phyloP scores from a whole-genome alignment of 1,139 yeast genomes.

The Candida pseudoviswanathii region DNA sequence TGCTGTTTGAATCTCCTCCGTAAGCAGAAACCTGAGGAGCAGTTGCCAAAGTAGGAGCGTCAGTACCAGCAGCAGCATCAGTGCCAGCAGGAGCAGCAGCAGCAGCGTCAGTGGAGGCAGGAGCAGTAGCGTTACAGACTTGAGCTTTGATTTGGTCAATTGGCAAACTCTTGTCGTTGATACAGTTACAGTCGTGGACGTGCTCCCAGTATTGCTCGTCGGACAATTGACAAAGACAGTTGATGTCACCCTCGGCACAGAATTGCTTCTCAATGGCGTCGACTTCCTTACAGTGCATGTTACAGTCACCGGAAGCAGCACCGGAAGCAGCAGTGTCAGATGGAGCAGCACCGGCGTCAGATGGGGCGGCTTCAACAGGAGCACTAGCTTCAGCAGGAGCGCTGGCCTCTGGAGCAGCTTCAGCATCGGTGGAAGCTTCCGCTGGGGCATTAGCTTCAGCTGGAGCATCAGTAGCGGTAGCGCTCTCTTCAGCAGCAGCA shows the following conservation, averaged over 20 bases:
- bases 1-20: background rate
- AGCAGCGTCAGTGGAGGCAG: background rate
- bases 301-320: background rate
- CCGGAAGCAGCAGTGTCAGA: background rate
- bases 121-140: slow-evolving; percentile 1
- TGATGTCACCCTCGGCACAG: background rate
- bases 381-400: background rate
- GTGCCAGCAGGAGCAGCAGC: background rate
- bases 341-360: background rate
- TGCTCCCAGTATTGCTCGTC: slow-evolving; percentile 3
- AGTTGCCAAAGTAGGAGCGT: background rate
- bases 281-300: slow-evolving; percentile 3
- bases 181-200: slow-evolving; percentile 5
- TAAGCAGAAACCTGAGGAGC: background rate
- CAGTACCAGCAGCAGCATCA: background rate
- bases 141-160: slow-evolving; percentile 3
- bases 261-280: background rate
- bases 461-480: background rate
- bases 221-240: slow-evolving; percentile 1
- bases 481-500: slow-evolving; percentile 4
- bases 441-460: background rate
- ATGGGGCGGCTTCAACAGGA: background rate
- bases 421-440: background rate
- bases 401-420: background rate
- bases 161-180: slow-evolving; percentile 2